Base-by-base conservation (phyloP, 768 basidiomycete species). In the Rubroboletus pulcherrimus region DNA sequence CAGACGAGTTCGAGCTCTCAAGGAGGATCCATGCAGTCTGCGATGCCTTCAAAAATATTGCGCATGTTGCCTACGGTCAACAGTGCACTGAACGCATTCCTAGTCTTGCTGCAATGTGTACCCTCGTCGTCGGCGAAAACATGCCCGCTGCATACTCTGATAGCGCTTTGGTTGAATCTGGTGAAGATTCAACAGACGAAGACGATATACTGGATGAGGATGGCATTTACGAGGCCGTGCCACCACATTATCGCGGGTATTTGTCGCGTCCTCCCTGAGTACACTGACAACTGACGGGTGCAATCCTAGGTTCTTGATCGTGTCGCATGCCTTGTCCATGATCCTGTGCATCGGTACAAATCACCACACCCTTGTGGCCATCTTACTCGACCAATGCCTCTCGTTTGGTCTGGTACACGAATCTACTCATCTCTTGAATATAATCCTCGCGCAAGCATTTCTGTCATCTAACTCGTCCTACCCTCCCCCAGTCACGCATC, bases 21-120 rank as follows among this genome's bases (percentile, higher is more conserved):
- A 73, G 74, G 37, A 75, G 71, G 31, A 75, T 84, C 9, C 75
- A 82, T 62, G 79, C 79, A 14, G 74, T 86, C 15, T 73, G 80
- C n/a, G 80, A 81, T 57, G 77, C 78, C 49, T 86, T 83, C 68
- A 74, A 72, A 47, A 81, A 82, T 53, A 64, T 85, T 42, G 70
- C 79, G 4, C 61, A 77, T 35, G 77, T 74, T 31, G 73, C 74
- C 10, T 67, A 63, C 21, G 67, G 58, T 53, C 53, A 44, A 26
- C 37, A 43, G 52, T 53, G 47, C 39, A 34, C 26, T 40, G 60
- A 59, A 46, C 61, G 62, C 33, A 63, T 76, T 14, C 70, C 72
- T 24, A 69, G 74, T 50, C 70, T 84, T 41, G 74, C 78, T 35
- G 72, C 73, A 31, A 67, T 83, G 55, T 84, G 83, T 51, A 70